Evolutionary conservation across 177 flowering plant genomes (phyloP).

Genomic region (Vitis hybrid): DNA sequence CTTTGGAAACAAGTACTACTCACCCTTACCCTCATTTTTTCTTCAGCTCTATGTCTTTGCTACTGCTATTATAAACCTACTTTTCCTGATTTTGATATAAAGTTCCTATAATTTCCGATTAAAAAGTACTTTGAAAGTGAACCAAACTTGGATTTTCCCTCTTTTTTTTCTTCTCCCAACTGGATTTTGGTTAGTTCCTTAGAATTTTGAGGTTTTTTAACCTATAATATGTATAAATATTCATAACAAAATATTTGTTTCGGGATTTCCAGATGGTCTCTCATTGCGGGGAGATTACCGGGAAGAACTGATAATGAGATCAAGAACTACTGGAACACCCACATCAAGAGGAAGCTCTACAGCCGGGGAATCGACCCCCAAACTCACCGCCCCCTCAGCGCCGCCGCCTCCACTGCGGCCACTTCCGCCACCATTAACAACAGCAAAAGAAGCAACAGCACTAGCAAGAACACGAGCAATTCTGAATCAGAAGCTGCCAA

Average conservation of each 20-base stretch:
- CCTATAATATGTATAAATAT: no score
- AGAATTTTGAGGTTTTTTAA: no score
- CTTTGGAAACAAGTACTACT: slow-evolving; percentile 53
- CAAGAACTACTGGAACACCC: slow-evolving; percentile 48
- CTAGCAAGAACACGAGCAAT: not conserved
- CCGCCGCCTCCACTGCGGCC: slow-evolving; percentile 4
- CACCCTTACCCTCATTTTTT: no score
- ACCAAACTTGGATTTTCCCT: not conserved
- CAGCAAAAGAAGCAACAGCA: not conserved
- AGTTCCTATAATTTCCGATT: not conserved
- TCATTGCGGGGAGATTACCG: slow-evolving; percentile 52
- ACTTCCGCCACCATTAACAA: slow-evolving; percentile 2
- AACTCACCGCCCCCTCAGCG: slow-evolving; percentile 41
- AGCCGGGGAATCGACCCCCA: slow-evolving; percentile 55
- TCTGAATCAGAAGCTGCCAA: not conserved
- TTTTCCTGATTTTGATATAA: not conserved
- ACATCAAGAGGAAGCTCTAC: slow-evolving; percentile 54
- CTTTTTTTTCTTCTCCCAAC: not conserved
- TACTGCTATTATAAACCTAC: no score
- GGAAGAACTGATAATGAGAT: slow-evolving; percentile 45
- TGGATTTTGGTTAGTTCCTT: not conserved
- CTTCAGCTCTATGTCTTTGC: no score
- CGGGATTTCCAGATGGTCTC: slow-evolving; percentile 46
- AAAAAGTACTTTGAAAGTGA: not conserved
- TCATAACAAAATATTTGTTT: no score